These are phyloP conservation scores for Coprinellus aureogranulatus DNA, from an alignment of 768 basidiomycete species.

Conservation along the genomic window DNA sequence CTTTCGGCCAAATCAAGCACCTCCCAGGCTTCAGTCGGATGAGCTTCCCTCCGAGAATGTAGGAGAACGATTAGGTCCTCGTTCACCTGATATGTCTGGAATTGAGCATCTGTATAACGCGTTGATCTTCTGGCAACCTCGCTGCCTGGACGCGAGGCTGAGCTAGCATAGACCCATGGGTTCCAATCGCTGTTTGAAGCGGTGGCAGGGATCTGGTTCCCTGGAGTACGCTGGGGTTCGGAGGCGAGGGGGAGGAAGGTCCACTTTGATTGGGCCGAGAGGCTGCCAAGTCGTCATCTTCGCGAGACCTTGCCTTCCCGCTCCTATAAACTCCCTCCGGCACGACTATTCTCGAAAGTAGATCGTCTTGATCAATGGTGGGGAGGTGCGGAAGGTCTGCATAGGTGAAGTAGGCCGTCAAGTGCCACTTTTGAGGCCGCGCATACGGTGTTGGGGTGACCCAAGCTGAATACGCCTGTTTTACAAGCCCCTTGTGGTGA, in stretches of 20 bases:
- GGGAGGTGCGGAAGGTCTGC: constrained; percentile 46
- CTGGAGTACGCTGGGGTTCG: constrained; percentile 15
- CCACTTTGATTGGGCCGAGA: background rate
- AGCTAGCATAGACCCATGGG: constrained; percentile 19
- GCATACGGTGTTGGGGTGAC: constrained; percentile 44
- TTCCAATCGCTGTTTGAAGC: constrained; percentile 32
- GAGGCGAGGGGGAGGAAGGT: constrained; percentile 12
- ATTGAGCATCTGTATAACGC: constrained; percentile 61
- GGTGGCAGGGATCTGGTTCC: constrained; percentile 37
- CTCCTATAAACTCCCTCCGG: constrained; percentile 47
- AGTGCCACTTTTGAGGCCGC: constrained; percentile 62
- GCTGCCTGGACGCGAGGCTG: constrained; percentile 30
- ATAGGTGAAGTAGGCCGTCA: constrained; percentile 57
- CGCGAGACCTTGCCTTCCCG: constrained; percentile 41
- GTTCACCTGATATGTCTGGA: constrained; percentile 29
- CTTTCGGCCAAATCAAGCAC: background rate
- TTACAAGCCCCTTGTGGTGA: constrained; percentile 58
- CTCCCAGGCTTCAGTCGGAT: background rate
- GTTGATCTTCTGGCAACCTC: constrained; percentile 55
- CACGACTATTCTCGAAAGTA: constrained; percentile 41
- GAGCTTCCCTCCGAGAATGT: background rate
- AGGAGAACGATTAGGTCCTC: background rate
- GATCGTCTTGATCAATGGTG: constrained; percentile 44
- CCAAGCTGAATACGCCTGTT: constrained; percentile 72
- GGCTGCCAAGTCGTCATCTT: constrained; percentile 27